These are phyloP conservation scores for Dentipellis sp. DNA, from an alignment of 768 basidiomycete genomes.

Conservation along the genomic window DNA sequence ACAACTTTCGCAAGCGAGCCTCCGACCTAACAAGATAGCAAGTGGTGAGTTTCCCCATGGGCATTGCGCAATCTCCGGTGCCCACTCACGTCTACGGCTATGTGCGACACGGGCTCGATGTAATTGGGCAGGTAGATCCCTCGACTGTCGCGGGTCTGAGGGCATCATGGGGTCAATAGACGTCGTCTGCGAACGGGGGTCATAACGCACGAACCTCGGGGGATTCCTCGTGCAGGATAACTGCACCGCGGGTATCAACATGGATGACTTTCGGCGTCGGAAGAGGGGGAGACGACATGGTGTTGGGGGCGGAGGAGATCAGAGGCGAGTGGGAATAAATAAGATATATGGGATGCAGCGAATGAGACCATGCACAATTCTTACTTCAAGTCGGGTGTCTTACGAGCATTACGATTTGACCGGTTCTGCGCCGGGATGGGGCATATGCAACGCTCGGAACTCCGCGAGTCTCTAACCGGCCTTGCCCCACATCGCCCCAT, in stretches of 20 bases:
- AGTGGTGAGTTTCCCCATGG: slow-evolving; percentile 10
- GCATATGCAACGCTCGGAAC: background rate
- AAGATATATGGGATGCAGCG: slow-evolving; percentile 1
- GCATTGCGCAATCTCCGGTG: slow-evolving; percentile 3
- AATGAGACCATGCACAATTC: slow-evolving; percentile 6
- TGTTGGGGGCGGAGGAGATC: background rate
- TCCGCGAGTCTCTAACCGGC: background rate
- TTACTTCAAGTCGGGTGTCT: background rate
- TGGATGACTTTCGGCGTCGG: slow-evolving; percentile 83
- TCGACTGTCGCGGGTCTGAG: slow-evolving; percentile 82
- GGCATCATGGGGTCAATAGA: no score
- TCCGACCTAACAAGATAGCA: slow-evolving; percentile 59
- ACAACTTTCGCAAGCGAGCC: slow-evolving; percentile 97
- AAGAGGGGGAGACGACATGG: slow-evolving; percentile 41
- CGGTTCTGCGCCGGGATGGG: background rate
- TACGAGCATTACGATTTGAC: slow-evolving; percentile 2
- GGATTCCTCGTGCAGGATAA: slow-evolving; percentile 90
- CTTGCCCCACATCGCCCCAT: background rate
- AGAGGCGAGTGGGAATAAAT: background rate
- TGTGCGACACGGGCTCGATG: slow-evolving; percentile 95
- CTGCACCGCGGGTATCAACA: slow-evolving; percentile 90
- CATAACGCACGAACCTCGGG: slow-evolving; percentile 58
- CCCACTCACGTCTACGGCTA: slow-evolving; percentile 86
- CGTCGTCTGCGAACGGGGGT: no score
- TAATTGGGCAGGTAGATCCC: slow-evolving; percentile 97